Base-by-base conservation (phyloP, 345 rosid species). In the Arabidopsis arenosa region DNA sequence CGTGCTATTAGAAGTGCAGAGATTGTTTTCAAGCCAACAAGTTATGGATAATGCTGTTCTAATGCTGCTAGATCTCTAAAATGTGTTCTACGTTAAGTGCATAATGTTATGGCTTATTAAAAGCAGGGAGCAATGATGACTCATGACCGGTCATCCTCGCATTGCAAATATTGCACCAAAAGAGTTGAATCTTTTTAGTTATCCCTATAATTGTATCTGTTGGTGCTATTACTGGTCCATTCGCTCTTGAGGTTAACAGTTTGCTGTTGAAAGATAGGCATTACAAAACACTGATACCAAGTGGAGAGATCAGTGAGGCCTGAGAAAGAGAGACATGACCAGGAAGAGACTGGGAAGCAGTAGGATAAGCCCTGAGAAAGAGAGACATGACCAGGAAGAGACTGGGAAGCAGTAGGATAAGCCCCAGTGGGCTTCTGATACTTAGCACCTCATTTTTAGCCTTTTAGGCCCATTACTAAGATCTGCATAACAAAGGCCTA, bases 281-380 rank as follows among this genome's bases (percentile, higher is more conserved):
- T 62, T 45, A 62, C 66, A 62, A 35, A 62, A 62, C 51, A 41
- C 51, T 21, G 49, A 23, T 41, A 40, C 66, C 51, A 41, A 37
- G 35, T 40, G 18, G n/a, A 23, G 51, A 40, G 41, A 37, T 56
- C 44, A 21, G 13, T 12, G 40, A 33, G 56, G 45, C 5, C 14
- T 45, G 56, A 13, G 15, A 61, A 23, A 23, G 26, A 23, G 26
- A 37, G 57, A 40, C 26, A 47, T 26, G 39, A 23, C 55, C 23
- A 68, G 7, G 14, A 52, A 59, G 52, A 48, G 68, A 44, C 45
- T 11, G 57, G 36, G 47, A 57, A 43, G 18, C 44, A 57, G 26
- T 11, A 51, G 26, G 26, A 23, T 23, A 23, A 23, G 26, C 26
- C 5, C 14, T 45, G 56, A 13, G 15, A 61, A 23, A 23, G 26